phyloP scores from a whole-genome alignment of 495 filamentous ascomycete species.

The Lophiotrema nucula region DNA sequence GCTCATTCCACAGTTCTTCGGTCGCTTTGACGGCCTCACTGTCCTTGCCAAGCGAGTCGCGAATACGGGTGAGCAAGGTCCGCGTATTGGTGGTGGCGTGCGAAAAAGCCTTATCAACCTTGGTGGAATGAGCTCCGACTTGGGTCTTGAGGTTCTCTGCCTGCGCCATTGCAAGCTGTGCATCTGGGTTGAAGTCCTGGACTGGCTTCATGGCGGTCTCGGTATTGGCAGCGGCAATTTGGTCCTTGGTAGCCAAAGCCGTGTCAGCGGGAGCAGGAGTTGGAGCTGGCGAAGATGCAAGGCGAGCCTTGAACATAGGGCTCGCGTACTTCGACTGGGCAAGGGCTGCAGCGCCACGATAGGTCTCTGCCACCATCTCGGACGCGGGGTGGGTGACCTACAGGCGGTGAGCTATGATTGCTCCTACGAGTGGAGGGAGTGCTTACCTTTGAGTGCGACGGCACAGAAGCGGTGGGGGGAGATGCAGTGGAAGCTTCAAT shows the following conservation, averaged over 20 bases:
- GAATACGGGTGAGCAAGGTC: conserved; percentile 3
- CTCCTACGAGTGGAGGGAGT: too few species aligned
- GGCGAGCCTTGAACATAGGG: too few species aligned
- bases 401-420: too few species aligned
- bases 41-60: conserved; percentile 6
- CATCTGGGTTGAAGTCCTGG: background rate
- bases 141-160: background rate
- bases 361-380: too few species aligned
- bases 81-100: conserved; percentile 5
- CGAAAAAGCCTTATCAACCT: conserved; percentile 3
- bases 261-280: background rate
- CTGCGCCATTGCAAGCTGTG: conserved; percentile 12
- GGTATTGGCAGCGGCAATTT: background rate
- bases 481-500: too few species aligned
- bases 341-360: too few species aligned
- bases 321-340: too few species aligned
- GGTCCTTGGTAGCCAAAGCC: conserved; percentile 18
- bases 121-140: conserved; percentile 2
- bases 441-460: too few species aligned
- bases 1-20: conserved; percentile 12
- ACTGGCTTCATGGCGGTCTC: background rate
- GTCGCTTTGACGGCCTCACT: conserved; percentile 1
- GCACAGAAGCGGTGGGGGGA: too few species aligned
- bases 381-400: too few species aligned
- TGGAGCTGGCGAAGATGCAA: too few species aligned